These are phyloP conservation scores for Fusarium transvaalense DNA, from an alignment of 2,329 filamentous ascomycete species.

Conservation along the genomic window DNA sequence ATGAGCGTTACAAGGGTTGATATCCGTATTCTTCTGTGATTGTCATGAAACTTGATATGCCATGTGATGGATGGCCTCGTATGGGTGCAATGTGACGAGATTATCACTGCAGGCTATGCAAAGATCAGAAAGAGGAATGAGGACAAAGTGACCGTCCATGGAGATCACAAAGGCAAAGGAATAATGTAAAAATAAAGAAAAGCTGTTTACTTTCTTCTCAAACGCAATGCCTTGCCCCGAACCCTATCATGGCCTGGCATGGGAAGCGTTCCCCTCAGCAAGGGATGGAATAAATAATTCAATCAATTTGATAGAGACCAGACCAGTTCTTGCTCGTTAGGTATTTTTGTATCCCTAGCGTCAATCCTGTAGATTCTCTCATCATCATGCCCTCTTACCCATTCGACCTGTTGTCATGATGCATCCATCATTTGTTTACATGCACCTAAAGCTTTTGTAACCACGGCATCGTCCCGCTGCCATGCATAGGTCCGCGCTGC, in stretches of 20 bases:
- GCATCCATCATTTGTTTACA: slow-evolving; percentile 45
- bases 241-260: neutral
- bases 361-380: neutral
- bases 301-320: neutral
- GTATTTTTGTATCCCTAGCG: neutral
- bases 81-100: slow-evolving; percentile 12
- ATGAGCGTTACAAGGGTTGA: slow-evolving; percentile 16
- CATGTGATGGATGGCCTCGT: slow-evolving; percentile 20
- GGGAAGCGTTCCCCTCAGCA: neutral
- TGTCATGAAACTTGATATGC: slow-evolving; percentile 3
- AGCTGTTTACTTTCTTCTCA: neutral
- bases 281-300: neutral
- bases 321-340: neutral
- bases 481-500: slow-evolving; percentile 34
- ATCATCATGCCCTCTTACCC: neutral
- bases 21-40: neutral
- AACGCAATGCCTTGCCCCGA: neutral
- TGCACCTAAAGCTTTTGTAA: slow-evolving; percentile 44
- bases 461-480: slow-evolving; percentile 44
- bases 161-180: neutral
- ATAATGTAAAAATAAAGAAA: neutral
- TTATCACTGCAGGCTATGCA: neutral
- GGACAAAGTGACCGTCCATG: neutral
- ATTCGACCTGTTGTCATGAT: slow-evolving; percentile 42
- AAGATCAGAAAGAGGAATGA: neutral